Evolutionary conservation across 805 yeast species (phyloP).

Genomic region (Maudiozyma bulderi): DNA sequence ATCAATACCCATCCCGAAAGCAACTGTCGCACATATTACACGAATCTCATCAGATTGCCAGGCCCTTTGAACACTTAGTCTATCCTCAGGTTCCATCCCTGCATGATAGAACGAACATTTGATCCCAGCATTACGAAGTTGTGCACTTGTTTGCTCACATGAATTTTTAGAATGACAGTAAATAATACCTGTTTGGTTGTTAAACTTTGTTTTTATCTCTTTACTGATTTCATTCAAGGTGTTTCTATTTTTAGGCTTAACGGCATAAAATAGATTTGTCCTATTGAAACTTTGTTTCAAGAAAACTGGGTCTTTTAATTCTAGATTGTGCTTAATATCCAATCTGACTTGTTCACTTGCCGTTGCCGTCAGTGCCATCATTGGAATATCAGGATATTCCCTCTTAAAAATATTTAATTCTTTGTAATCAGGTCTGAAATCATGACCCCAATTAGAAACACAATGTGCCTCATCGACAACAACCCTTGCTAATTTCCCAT

Average conservation of each 20-base stretch:
- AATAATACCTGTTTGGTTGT: slow-evolving; percentile 70
- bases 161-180: slow-evolving; percentile 87
- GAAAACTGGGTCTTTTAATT: slow-evolving; percentile 51
- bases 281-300: slow-evolving; percentile 91
- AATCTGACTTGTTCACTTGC: slow-evolving; percentile 85
- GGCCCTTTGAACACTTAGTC: slow-evolving; percentile 55
- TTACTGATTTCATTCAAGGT: slow-evolving; percentile 49
- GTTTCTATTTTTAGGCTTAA: slow-evolving; percentile 52
- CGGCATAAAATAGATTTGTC: slow-evolving; percentile 73
- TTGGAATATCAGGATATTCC: slow-evolving; percentile 71
- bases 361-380: slow-evolving; percentile 96
- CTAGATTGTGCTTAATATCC: slow-evolving; percentile 77
- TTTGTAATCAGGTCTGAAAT: slow-evolving; percentile 92
- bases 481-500: slow-evolving; percentile 61
- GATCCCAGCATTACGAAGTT: slow-evolving; percentile 51
- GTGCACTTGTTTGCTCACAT: slow-evolving; percentile 74
- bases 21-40: slow-evolving; percentile 94
- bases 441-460: slow-evolving; percentile 98
- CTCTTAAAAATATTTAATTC: slow-evolving; percentile 64
- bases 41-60: slow-evolving; percentile 75
- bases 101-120: slow-evolving; percentile 81
- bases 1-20: slow-evolving; percentile 99
- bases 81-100: slow-evolving; percentile 74
- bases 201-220: slow-evolving; percentile 43
- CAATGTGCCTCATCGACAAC: slow-evolving; percentile 98